Conservation (phyloP, 139 green algal genomes). For the Chlorella vulgaris region DNA sequence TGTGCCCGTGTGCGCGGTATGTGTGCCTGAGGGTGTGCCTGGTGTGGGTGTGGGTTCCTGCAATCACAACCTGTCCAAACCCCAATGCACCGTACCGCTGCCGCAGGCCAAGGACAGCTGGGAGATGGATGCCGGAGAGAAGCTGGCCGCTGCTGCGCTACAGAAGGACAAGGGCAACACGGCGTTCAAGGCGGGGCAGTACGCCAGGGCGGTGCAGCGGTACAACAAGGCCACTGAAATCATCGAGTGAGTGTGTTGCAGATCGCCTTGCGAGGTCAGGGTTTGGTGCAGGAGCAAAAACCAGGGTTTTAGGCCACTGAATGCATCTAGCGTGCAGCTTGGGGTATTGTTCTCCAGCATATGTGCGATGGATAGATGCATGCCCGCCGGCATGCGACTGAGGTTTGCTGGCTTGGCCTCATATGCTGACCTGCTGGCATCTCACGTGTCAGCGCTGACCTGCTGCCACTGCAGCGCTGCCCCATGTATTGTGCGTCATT, state of each 20-base stretch:
- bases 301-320: no score
- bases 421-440: no score
- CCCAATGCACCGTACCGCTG: no score
- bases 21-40: not conserved
- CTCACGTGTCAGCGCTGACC: no score
- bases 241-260: constrained; percentile 54
- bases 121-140: constrained; percentile 88
- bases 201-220: constrained; percentile 64
- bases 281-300: no score
- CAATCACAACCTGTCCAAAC: no score
- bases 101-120: constrained; percentile 89
- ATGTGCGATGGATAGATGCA: no score
- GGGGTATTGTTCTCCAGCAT: no score
- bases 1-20: not conserved
- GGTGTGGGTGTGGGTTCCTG: not conserved
- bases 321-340: not conserved
- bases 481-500: no score
- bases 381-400: no score
- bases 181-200: constrained; percentile 85
- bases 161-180: constrained; percentile 92
- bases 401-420: no score
- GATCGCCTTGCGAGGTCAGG: not conserved
- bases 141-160: constrained; percentile 68
- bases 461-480: no score
- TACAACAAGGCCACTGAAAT: constrained; percentile 69